Conservation (phyloP, 2,329 filamentous ascomycete species). For the Hypoxylon sp. region DNA sequence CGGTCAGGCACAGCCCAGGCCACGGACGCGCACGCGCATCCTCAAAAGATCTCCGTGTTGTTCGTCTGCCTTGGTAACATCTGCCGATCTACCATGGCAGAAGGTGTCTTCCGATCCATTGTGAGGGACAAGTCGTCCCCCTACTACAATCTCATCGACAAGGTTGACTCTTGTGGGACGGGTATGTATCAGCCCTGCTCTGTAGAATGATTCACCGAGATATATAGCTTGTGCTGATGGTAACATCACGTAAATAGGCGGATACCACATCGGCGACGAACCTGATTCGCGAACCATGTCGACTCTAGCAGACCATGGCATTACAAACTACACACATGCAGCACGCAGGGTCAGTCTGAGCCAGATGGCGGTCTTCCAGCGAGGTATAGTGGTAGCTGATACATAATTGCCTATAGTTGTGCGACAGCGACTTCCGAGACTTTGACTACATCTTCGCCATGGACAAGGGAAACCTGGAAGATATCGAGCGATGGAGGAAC, state of each 20-base stretch:
- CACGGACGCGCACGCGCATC: not conserved
- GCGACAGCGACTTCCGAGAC: slow-evolving; percentile 77
- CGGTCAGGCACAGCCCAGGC: slow-evolving; percentile 4
- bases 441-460: slow-evolving; percentile 98
- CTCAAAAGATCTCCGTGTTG: slow-evolving; percentile 74
- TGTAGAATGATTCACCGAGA: not conserved
- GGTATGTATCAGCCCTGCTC: slow-evolving; percentile 54
- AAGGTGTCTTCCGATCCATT: slow-evolving; percentile 87
- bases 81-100: slow-evolving; percentile 93
- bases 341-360: slow-evolving; percentile 75
- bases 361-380: too few relatives aligned
- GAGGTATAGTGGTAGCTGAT: slow-evolving; percentile 2
- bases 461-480: slow-evolving; percentile 87
- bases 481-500: slow-evolving; percentile 72
- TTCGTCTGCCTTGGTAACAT: slow-evolving; percentile 99
- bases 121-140: slow-evolving; percentile 66
- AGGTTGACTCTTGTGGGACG: slow-evolving; percentile 91
- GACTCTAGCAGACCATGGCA: slow-evolving; percentile 79
- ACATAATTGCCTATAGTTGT: slow-evolving; percentile 56
- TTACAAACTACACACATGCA: slow-evolving; percentile 80
- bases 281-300: slow-evolving; percentile 88
- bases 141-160: slow-evolving; percentile 70
- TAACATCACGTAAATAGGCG: slow-evolving; percentile 61
- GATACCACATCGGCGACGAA: slow-evolving; percentile 81
- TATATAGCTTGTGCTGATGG: slow-evolving; percentile 7